Base-by-base conservation (phyloP, 2,329 filamentous ascomycete species). In the Fusarium sp. region DNA sequence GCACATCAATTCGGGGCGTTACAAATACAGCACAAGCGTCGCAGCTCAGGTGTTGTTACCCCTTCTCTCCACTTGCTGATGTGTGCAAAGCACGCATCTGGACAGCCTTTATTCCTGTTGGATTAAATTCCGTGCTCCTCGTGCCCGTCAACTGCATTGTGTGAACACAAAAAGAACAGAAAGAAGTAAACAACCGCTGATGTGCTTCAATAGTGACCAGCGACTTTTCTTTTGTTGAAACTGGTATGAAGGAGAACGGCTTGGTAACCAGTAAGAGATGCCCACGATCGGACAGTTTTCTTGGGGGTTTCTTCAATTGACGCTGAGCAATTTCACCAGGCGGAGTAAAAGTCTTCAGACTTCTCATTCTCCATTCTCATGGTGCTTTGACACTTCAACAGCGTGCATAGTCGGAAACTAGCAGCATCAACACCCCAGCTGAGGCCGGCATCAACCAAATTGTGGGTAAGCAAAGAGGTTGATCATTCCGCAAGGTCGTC, bases 51-150 rank as follows among this genome's bases (percentile, higher is more conserved):
- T 68, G 43, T 46, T 55, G 62, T 71, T 71, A 49, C 62, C 68
- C 66, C 70, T 72, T 73, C 63, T 48, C 70, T 70, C 70, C 41
- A 65, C 56, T 45, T 66, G 47, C 30, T 43, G 61, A 55, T 56
- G 48, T 45, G 32, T 54, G 39, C 32, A 57, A 56, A 51, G 33
- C 56, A 35, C 19, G 51, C 47, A 53, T 48, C 52, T 64, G 27
- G 50, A 41, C 30, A 39, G 40, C 47, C 41, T 46, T 37, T 25
- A 39, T 30, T 53, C 66, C 48, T 57, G 43, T 30, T 57, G 44
- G 25, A 37, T 62, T 59, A 51, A 41, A 47, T 63, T 52, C 30
- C 56, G 49, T 57, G 56, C 52, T 33, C 48, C 41, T 55, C 56
- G 49, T 57, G 54, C 52, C 30, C 50, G 45, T 55, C 56, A 45